phyloP scores from a whole-genome alignment of 2,329 filamentous ascomycete genomes.

The Stachybotrys chlorohalonatus region DNA sequence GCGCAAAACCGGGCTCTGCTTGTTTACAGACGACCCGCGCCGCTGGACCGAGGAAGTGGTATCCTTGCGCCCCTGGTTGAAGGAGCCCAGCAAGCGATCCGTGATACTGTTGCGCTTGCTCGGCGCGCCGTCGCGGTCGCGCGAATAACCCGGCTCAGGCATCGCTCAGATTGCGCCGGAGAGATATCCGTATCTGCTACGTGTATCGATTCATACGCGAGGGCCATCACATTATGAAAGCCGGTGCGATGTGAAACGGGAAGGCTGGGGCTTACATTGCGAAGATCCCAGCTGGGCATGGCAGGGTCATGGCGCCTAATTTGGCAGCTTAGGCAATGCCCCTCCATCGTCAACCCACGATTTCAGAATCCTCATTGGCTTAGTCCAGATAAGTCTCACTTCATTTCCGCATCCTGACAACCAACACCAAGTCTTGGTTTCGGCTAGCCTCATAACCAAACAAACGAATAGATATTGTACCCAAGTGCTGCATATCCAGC shows the following conservation, averaged over 20 bases:
- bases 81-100: conserved; percentile 25
- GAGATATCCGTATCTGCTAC: background rate
- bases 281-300: background rate
- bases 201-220: background rate
- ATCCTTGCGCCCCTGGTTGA: conserved; percentile 21
- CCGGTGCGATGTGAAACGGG: background rate
- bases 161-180: background rate
- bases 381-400: too few species aligned
- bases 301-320: background rate
- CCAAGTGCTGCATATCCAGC: too few species aligned
- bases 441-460: too few species aligned
- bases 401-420: too few species aligned
- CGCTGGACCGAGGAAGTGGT: conserved; percentile 14
- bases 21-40: conserved; percentile 20
- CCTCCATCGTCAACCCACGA: background rate
- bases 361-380: too few species aligned
- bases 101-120: conserved; percentile 32
- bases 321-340: background rate
- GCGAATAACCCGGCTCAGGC: conserved; percentile 4
- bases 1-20: conserved; percentile 25
- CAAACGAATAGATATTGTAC: too few species aligned
- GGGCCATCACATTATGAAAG: background rate
- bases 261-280: background rate
- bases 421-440: too few species aligned
- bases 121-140: conserved; percentile 17